Evolutionary conservation across 2,329 filamentous ascomycete species (phyloP), one percentile per base, ranked within the genome.

Genomic region (Proliferodiscus dingleyae): DNA sequence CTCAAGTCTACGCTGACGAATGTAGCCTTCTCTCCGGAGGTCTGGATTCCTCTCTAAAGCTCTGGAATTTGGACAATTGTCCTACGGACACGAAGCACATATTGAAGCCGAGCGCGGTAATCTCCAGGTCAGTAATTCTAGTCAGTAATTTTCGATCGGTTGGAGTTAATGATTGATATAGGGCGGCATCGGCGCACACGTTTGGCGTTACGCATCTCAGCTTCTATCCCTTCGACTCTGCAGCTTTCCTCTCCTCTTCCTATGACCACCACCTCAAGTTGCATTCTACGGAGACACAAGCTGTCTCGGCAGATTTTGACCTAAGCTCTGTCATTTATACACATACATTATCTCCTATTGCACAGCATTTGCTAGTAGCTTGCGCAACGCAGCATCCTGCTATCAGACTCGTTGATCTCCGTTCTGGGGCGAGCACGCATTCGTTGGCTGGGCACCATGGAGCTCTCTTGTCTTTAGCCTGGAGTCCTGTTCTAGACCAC

Each of bases 351-450:
- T 95, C 89, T 1, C 77, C 83, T 33, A 70, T 90, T 47, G 77
- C 88, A 45, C 70, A 79, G 42, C 75, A 89, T 59, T 73, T 95
- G 0, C 76, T 95, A 3, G 86, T 96, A 8, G 89, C 91, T 8
- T 93, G 89, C 59, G 90, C 87, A 1, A 94, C 89, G 0, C 89
- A 94, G 53, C 83, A 93, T 61, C 87, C 88, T 5, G 77, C 86
- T 21, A 85, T 95, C 11, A 82, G 89, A 13, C 77, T 97, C 5
- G 80, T 96, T 5, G 91, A 97, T 62, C 73, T 96, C 26, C 85
- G 87, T 42, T 90, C 89, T 1, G 89, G 89, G 2, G 78, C 89
- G 13, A 80, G 77, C 38, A 82, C 85, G 1, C 85, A 89, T 60
- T 80, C 82, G 1, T 71, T 90, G 23, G 75, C 83, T 1, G 82